Conservation (phyloP, 768 basidiomycete genomes). For the Coprinopsis cinerea region DNA sequence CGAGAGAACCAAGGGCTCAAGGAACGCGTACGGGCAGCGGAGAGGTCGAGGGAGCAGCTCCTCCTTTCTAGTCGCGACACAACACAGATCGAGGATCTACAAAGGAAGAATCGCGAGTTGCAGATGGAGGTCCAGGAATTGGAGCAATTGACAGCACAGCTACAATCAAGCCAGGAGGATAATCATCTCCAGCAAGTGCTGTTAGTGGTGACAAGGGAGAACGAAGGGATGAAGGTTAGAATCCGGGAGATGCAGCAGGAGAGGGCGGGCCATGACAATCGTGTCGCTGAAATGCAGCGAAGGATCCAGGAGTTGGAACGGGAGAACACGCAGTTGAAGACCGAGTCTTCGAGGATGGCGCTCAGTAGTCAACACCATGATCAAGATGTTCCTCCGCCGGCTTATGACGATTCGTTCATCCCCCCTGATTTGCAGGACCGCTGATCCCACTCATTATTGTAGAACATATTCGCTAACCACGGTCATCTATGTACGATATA, state of each 20-base stretch:
- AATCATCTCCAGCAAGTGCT: constrained; percentile 20
- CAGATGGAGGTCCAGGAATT: constrained; percentile 26
- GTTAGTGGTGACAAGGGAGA: constrained; percentile 28
- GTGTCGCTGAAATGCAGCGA: constrained; percentile 21
- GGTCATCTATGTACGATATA: no score
- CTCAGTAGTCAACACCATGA: constrained; percentile 15
- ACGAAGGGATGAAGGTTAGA: constrained; percentile 27
- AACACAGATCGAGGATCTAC: constrained; percentile 25
- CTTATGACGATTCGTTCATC: constrained; percentile 24
- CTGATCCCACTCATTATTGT: no score
- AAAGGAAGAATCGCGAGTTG: constrained; percentile 28
- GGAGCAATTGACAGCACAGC: constrained; percentile 24
- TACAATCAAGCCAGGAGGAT: constrained; percentile 25
- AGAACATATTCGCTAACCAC: no score
- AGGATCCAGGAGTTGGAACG: constrained; percentile 21
- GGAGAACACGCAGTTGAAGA: constrained; percentile 24
- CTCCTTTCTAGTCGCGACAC: constrained; percentile 27
- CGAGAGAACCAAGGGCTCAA: constrained; percentile 36
- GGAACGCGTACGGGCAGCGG: constrained; percentile 27
- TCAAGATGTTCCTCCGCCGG: constrained; percentile 25
- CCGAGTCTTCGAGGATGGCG: constrained; percentile 12
- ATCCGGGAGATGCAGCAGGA: constrained; percentile 24
- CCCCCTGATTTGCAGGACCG: no score
- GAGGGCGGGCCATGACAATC: constrained; percentile 16
- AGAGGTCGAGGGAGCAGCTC: constrained; percentile 29